Conservation (phyloP, 371 early-diverging fungal species). For the Blakeslea trispora region DNA sequence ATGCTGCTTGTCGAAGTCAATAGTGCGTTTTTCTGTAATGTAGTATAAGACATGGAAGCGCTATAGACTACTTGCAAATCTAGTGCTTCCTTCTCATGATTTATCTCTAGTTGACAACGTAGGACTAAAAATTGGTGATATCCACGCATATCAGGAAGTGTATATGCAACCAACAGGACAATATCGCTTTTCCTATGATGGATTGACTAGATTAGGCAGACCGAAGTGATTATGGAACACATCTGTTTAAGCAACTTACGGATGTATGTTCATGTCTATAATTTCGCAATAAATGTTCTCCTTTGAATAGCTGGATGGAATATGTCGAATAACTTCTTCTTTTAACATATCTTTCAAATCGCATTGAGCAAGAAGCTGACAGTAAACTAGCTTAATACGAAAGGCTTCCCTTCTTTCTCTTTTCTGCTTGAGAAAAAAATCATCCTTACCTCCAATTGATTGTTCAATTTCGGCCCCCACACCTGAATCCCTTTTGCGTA, state of each 20-base stretch:
- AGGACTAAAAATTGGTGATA: conserved; percentile 19
- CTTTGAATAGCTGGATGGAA: conserved; percentile 28
- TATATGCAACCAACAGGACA: conserved; percentile 9
- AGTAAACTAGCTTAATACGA: not conserved
- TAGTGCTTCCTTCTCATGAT: not conserved
- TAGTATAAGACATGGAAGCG: conserved; percentile 11
- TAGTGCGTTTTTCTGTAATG: conserved; percentile 1
- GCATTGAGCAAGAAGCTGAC: not conserved
- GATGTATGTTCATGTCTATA: not conserved
- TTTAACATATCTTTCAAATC: not conserved
- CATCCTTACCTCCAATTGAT: not conserved
- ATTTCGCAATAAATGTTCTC: not conserved
- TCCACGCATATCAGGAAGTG: conserved; percentile 11
- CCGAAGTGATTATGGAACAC: too few relatives aligned
- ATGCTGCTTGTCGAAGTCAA: conserved; percentile 4
- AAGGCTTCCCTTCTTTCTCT: not conserved
- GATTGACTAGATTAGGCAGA: too few relatives aligned
- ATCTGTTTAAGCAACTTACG: conserved; percentile 1
- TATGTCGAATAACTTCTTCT: not conserved
- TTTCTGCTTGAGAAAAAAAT: not conserved
- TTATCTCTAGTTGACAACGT: not conserved
- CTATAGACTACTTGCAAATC: conserved; percentile 1
- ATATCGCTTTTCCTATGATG: conserved; percentile 9
- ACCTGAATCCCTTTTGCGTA: not conserved
- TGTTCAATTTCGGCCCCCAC: not conserved